phyloP scores from a whole-genome alignment of 176 grass and related monocot genomes.

The Aechmea fasciata region DNA sequence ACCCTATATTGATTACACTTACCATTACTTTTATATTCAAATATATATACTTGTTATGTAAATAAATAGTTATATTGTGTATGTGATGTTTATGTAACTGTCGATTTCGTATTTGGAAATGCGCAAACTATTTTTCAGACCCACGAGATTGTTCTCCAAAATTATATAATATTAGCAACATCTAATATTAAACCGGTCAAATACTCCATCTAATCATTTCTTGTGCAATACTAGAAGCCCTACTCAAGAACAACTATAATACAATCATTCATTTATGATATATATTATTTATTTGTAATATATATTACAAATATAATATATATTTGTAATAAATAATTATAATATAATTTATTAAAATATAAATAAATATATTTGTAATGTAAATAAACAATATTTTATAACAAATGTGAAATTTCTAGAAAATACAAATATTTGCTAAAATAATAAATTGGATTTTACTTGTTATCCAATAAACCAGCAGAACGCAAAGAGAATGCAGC shows the following conservation, averaged over 20 bases:
- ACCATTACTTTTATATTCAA: too few species aligned
- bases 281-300: neutral
- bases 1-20: too few species aligned
- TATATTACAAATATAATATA: neutral
- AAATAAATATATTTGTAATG: neutral
- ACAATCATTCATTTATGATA: neutral
- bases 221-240: neutral
- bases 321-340: too few species aligned
- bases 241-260: neutral
- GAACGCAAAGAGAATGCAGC: neutral
- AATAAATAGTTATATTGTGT: constrained; percentile 53
- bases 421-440: neutral
- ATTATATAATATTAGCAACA: neutral
- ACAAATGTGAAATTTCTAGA: neutral
- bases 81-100: constrained; percentile 36
- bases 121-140: constrained; percentile 53
- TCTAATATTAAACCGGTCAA: neutral
- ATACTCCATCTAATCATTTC: neutral
- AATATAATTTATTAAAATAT: neutral
- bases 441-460: neutral
- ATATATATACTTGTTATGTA: too few species aligned
- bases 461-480: too few species aligned
- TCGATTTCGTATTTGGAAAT: constrained; percentile 79
- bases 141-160: neutral
- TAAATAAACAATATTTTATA: neutral